These are phyloP conservation scores for Paratinospora sagittata DNA, from an alignment of 164 flowering plant species.

Conservation along the genomic window DNA sequence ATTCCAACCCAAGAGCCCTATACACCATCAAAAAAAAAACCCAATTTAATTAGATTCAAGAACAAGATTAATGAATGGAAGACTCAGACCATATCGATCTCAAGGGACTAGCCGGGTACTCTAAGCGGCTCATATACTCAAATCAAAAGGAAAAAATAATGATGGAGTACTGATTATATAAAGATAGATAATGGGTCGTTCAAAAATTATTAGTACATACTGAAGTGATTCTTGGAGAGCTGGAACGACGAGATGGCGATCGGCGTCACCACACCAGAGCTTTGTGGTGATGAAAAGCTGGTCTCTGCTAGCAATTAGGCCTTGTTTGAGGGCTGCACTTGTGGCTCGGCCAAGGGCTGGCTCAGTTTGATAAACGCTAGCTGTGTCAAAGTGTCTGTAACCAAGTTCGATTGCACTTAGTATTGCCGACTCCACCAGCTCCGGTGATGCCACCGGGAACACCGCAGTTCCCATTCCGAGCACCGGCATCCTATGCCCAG, in stretches of 20 bases:
- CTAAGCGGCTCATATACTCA: too few relatives aligned
- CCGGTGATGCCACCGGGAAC: background rate
- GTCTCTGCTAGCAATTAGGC: background rate
- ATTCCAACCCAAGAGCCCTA: background rate
- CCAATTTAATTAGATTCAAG: background rate
- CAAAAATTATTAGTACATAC: background rate
- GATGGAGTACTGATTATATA: too few relatives aligned
- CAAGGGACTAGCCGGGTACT: too few relatives aligned
- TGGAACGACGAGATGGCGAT: background rate
- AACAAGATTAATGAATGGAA: background rate
- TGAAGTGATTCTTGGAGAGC: slow-evolving; percentile 4
- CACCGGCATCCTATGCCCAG: background rate
- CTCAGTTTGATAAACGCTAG: background rate
- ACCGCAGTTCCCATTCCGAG: background rate
- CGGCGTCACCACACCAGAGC: slow-evolving; percentile 4
- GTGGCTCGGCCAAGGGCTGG: background rate
- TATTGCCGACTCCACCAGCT: background rate
- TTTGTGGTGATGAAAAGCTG: slow-evolving; percentile 6
- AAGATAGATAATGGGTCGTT: too few relatives aligned
- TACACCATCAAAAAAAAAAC: background rate
- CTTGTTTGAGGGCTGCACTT: background rate
- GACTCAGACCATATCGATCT: too few relatives aligned
- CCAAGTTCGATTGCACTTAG: background rate
- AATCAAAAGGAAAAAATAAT: too few relatives aligned
- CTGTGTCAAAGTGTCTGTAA: background rate